A percentile compares a stretch with the other conserved stretches of the same genome.
These are phyloP conservation scores for Leccinellum luteum DNA, from an alignment of 768 basidiomycete genomes.

Conservation along the genomic window DNA sequence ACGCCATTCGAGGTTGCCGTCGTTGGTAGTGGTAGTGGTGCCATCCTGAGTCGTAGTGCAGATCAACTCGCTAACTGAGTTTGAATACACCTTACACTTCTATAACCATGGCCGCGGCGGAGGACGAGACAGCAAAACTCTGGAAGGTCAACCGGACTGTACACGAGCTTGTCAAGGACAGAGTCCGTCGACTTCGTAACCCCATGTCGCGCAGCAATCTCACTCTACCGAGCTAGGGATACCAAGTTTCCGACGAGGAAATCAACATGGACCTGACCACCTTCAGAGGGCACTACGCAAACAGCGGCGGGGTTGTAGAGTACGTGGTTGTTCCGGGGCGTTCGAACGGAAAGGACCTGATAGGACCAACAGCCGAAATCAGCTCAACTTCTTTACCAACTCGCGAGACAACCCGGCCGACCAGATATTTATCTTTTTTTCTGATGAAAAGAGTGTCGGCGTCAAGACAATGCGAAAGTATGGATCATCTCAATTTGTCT, in stretches of 20 bases:
- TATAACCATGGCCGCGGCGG: slow-evolving; percentile 58
- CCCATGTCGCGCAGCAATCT: slow-evolving; percentile 13
- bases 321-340: slow-evolving; percentile 41
- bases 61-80: slow-evolving; percentile 45
- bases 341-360: slow-evolving; percentile 10
- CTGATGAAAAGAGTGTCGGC: slow-evolving; percentile 93
- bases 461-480: slow-evolving; percentile 99
- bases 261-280: slow-evolving; percentile 80
- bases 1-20: slow-evolving; percentile 35
- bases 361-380: slow-evolving; percentile 60
- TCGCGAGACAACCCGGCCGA: slow-evolving; percentile 61
- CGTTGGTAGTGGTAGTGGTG: slow-evolving; percentile 39
- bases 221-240: slow-evolving; percentile 58
- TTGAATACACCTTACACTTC: slow-evolving; percentile 39
- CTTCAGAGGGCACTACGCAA: slow-evolving; percentile 75
- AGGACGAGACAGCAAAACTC: slow-evolving; percentile 83
- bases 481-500: slow-evolving; percentile 22
- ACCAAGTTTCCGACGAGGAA: slow-evolving; percentile 92
- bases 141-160: slow-evolving; percentile 97
- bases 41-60: slow-evolving; percentile 30
- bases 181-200: slow-evolving; percentile 49
- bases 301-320: slow-evolving; percentile 78
- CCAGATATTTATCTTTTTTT: slow-evolving; percentile 92
- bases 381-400: slow-evolving; percentile 89
- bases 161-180: slow-evolving; percentile 93